Conservation (phyloP, 169 alveolate species). For the Sarcocystis neurona region DNA sequence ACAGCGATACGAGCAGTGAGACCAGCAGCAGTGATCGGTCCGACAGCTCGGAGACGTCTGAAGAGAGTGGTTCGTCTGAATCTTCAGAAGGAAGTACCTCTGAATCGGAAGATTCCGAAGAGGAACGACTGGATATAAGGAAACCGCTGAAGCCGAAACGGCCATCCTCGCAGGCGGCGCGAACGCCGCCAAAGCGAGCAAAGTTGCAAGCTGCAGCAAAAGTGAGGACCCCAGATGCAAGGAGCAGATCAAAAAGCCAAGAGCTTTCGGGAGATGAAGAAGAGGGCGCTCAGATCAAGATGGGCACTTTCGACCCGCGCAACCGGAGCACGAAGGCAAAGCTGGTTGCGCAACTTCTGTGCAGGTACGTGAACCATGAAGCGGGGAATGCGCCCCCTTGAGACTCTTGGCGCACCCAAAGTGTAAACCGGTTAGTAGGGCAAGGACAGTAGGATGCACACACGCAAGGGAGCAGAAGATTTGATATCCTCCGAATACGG, state of each 20-base stretch:
- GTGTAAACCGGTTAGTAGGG: too few species aligned
- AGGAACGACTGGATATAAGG: slow-evolving; percentile 18
- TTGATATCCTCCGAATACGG: too few species aligned
- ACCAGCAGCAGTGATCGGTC: slow-evolving; percentile 64
- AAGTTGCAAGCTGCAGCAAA: slow-evolving; percentile 26
- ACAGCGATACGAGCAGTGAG: slow-evolving; percentile 59
- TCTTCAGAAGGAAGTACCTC: slow-evolving; percentile 4
- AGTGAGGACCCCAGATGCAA: not conserved
- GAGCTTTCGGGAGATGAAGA: slow-evolving; percentile 59
- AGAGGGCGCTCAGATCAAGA: slow-evolving; percentile 68
- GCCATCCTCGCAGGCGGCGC: slow-evolving; percentile 11
- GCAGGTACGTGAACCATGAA: slow-evolving; percentile 41
- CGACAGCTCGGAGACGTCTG: slow-evolving; percentile 37
- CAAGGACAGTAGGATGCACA: too few species aligned
- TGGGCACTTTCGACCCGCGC: slow-evolving; percentile 76
- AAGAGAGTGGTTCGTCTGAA: slow-evolving; percentile 20
- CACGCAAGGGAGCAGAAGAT: too few species aligned
- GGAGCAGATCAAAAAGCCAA: slow-evolving; percentile 26
- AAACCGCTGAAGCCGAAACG: not conserved
- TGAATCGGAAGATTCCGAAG: slow-evolving; percentile 10
- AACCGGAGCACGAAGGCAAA: slow-evolving; percentile 70
- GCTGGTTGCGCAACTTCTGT: slow-evolving; percentile 74
- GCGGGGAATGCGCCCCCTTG: not conserved
- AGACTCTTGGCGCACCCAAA: not conserved
- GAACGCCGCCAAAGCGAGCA: slow-evolving; percentile 13